phyloP scores from a whole-genome alignment of 139 green algal species.

The Coelastrella sp. region DNA sequence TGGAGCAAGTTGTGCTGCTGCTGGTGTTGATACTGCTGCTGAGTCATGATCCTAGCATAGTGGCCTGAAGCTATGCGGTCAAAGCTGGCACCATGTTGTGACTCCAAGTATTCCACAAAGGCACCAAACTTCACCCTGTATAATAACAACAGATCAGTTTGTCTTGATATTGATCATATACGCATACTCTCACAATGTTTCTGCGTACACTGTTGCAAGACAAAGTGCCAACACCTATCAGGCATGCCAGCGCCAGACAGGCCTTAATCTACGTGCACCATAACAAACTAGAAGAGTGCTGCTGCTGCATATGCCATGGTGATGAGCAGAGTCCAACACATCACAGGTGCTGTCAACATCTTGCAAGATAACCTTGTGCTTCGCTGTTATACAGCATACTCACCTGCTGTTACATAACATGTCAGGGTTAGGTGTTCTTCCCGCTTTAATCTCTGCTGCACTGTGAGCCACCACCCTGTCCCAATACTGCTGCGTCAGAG shows the following conservation, averaged over 20 bases:
- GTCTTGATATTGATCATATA: too few species aligned
- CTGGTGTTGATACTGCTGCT: constrained; percentile 10
- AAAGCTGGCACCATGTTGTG: constrained; percentile 55
- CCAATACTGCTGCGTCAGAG: not conserved
- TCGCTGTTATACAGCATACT: too few species aligned
- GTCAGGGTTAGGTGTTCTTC: constrained; percentile 98
- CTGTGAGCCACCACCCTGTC: constrained; percentile 83
- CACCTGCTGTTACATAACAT: constrained; percentile 94
- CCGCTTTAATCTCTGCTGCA: constrained; percentile 86
- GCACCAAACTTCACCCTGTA: constrained; percentile 78
- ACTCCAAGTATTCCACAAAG: constrained; percentile 88
- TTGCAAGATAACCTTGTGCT: not conserved
- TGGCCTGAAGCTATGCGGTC: constrained; percentile 86
- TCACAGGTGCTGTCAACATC: not conserved
- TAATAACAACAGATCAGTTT: not conserved
- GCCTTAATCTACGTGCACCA: too few species aligned
- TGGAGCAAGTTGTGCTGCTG: constrained; percentile 18
- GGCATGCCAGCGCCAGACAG: too few species aligned
- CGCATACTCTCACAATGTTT: too few species aligned
- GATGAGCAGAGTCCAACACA: too few species aligned
- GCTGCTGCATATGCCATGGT: too few species aligned
- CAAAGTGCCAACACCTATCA: too few species aligned
- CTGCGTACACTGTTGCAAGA: too few species aligned
- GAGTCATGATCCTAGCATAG: constrained; percentile 65
- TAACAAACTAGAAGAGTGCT: too few species aligned